Conservation (phyloP, 139 green algal species). For the Bryopsis sp. region DNA sequence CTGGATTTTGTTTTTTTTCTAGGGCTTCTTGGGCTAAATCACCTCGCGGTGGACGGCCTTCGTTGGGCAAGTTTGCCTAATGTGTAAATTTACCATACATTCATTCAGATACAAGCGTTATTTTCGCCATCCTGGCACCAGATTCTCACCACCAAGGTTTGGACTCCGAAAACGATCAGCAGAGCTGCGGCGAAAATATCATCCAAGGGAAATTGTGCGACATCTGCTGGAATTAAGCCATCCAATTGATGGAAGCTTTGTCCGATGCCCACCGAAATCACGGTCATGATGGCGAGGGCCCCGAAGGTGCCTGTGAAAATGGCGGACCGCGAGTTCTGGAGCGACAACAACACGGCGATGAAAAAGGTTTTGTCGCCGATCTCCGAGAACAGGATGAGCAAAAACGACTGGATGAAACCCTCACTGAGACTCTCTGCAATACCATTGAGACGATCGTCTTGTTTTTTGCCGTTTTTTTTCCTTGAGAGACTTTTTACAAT, state of each 20-base stretch:
- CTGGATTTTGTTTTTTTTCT: too few species aligned
- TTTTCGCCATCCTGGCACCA: too few species aligned
- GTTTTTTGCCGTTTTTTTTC: too few species aligned
- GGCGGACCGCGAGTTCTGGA: slow-evolving; percentile 44
- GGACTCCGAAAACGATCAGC: slow-evolving; percentile 81
- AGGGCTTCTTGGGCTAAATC: too few species aligned
- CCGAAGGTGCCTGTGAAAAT: slow-evolving; percentile 92
- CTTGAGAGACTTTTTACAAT: too few species aligned
- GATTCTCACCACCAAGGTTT: slow-evolving; percentile 58
- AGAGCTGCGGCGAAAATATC: slow-evolving; percentile 72
- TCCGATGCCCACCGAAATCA: slow-evolving; percentile 78
- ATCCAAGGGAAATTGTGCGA: slow-evolving; percentile 61
- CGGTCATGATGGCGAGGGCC: slow-evolving; percentile 91
- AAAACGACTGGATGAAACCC: slow-evolving; percentile 75
- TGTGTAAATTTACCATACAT: too few species aligned
- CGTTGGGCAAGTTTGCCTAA: too few species aligned
- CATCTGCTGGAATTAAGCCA: slow-evolving; percentile 57
- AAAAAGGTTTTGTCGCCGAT: slow-evolving; percentile 99
- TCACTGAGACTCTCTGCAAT: too few species aligned
- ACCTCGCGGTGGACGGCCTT: too few species aligned
- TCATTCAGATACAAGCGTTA: too few species aligned
- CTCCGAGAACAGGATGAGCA: slow-evolving; percentile 95
- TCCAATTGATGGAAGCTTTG: slow-evolving; percentile 71
- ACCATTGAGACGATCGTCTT: too few species aligned
- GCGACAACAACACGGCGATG: slow-evolving; percentile 83